Evolutionary conservation across 2,329 filamentous ascomycete species (phyloP).

Genomic region (Podosphaera fusca): DNA sequence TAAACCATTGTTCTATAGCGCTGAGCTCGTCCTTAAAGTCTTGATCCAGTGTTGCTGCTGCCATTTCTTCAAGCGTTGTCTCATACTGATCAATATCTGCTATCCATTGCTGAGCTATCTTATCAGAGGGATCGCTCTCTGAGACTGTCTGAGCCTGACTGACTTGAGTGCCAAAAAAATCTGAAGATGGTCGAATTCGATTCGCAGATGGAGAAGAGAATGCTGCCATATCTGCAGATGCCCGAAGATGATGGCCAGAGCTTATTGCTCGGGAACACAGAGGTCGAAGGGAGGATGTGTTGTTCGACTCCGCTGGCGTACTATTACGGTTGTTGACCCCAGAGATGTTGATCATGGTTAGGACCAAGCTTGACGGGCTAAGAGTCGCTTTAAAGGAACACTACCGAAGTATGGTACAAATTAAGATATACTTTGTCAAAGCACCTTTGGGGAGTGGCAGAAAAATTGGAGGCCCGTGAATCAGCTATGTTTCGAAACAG

Average conservation of each 20-base stretch:
- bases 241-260: slow-evolving; percentile 66
- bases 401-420: slow-evolving; percentile 4
- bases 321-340: slow-evolving; percentile 79
- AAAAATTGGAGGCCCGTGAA: slow-evolving; percentile 17
- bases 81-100: slow-evolving; percentile 98
- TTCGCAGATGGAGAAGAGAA: slow-evolving; percentile 47
- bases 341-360: slow-evolving; percentile 33
- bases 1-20: slow-evolving; percentile 98
- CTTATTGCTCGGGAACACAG: slow-evolving; percentile 57
- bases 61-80: slow-evolving; percentile 97
- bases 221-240: slow-evolving; percentile 86
- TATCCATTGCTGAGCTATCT: slow-evolving; percentile 94
- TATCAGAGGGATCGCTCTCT: slow-evolving; percentile 68
- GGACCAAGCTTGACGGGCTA: slow-evolving; percentile 5
- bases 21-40: slow-evolving; percentile 99
- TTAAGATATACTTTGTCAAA: slow-evolving; percentile 8
- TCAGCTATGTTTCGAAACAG: slow-evolving; percentile 18
- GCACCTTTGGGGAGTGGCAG: slow-evolving; percentile 3
- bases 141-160: slow-evolving; percentile 40
- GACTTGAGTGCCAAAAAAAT: slow-evolving; percentile 65
- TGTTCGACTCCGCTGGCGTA: slow-evolving; percentile 62
- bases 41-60: slow-evolving; percentile 90
- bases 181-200: slow-evolving; percentile 81
- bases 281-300: slow-evolving; percentile 59
- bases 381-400: slow-evolving; percentile 4